Evolutionary conservation across 306 rosid species (phyloP).

Genomic region (Acacia acuminata): DNA sequence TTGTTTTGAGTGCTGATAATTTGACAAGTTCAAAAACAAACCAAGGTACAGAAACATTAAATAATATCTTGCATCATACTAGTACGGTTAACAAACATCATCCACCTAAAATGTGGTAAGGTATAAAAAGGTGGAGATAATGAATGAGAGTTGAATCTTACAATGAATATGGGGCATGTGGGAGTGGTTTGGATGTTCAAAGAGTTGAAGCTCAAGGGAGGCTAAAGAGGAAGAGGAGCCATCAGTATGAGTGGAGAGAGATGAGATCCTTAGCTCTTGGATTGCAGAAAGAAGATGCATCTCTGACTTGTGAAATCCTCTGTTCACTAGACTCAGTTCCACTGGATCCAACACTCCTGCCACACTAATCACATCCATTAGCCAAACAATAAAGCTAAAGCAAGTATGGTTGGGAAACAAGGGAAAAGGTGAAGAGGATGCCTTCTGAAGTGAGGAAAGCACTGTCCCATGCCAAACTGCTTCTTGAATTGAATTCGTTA

Average conservation of each 20-base stretch:
- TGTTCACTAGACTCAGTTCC: constrained; percentile 55
- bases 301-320: constrained; percentile 49
- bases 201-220: constrained; percentile 57
- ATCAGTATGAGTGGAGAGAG: constrained; percentile 44
- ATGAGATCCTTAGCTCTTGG: constrained; percentile 45
- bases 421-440: neutral
- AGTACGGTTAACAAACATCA: neutral
- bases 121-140: neutral
- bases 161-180: neutral
- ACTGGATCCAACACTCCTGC: constrained; percentile 63
- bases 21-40: neutral
- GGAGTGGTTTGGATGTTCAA: constrained; percentile 33
- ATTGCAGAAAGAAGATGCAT: constrained; percentile 30
- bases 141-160: constrained; percentile 12
- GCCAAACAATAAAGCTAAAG: neutral
- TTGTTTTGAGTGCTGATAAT: constrained; percentile 34
- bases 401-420: neutral
- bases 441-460: constrained; percentile 68
- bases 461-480: constrained; percentile 72
- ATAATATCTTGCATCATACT: neutral
- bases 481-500: constrained; percentile 34
- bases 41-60: neutral
- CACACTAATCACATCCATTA: neutral
- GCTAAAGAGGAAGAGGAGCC: constrained; percentile 41
- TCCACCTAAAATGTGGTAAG: neutral